These are phyloP conservation scores for Clonostachys rosea DNA, from an alignment of 2,329 filamentous ascomycete genomes.

Conservation along the genomic window DNA sequence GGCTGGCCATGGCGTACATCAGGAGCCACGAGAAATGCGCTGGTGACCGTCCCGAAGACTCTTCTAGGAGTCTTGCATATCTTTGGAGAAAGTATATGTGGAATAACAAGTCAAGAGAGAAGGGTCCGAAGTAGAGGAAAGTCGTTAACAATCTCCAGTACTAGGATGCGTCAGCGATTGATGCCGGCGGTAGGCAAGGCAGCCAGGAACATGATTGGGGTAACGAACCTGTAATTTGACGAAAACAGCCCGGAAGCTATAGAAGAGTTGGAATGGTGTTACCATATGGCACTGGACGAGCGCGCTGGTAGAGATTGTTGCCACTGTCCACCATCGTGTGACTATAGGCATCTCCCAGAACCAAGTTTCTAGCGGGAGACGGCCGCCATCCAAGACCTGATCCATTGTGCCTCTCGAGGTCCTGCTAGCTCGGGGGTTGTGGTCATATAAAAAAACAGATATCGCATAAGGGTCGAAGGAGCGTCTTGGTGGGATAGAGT, in stretches of 20 bases:
- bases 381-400: constrained; percentile 55
- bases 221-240: constrained; percentile 77
- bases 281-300: constrained; percentile 91
- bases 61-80: constrained; percentile 91
- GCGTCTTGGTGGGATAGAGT: no score
- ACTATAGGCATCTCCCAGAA: constrained; percentile 98
- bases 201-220: background rate
- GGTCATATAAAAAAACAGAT: no score
- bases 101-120: constrained; percentile 91
- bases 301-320: constrained; percentile 80
- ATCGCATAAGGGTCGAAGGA: no score
- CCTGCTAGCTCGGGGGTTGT: no score
- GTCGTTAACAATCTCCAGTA: constrained; percentile 97
- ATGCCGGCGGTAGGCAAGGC: background rate
- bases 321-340: constrained; percentile 95
- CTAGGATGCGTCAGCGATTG: constrained; percentile 35
- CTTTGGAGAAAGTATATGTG: constrained; percentile 98
- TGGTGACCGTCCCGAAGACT: constrained; percentile 85
- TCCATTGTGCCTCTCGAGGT: constrained; percentile 34
- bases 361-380: constrained; percentile 89
- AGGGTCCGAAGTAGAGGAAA: constrained; percentile 94
- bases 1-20: constrained; percentile 73
- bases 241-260: constrained; percentile 90
- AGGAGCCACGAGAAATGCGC: constrained; percentile 95
- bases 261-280: constrained; percentile 93